Base-by-base conservation (phyloP, 2,329 filamentous ascomycete genomes). In the Pseudogymnoascus verrucosus region DNA sequence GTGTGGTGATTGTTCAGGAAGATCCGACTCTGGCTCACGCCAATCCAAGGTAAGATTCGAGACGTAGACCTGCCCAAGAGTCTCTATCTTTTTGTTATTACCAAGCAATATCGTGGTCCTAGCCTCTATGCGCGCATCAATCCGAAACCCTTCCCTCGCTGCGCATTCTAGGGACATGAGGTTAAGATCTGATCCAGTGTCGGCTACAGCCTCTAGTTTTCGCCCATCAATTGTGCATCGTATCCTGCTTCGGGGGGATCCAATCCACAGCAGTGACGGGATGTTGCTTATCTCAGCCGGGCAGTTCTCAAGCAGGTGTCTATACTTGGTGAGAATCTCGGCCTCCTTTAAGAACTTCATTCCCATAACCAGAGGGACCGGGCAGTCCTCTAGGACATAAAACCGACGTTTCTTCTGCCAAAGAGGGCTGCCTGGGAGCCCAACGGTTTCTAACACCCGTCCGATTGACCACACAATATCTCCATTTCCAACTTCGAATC, bases 291-390 rank as follows among this genome's bases (percentile, higher is more conserved):
- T 51, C 5, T 61, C 61, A 1, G 3, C 37, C 11, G 63, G 64
- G 34, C 63, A 64, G 16, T 8, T 61, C 19, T 64, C 62, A 23
- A 66, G 63, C 21, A 66, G 5, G 19, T 67, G 57, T 6, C 61
- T 21, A 14, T 67, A 65, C 62, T 62, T 65, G 2, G 61, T 47
- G 23, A 44, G 61, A 3, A 51, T 62, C 21, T 62, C 61, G 1
- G 61, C 40, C 19, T 62, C 28, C 16, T 6, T 42, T 14, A 62
- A 14, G 3, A 62, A 54, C 16, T 26, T n/a, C 40, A 59, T 59
- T 14, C 61, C 61, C 21, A 62, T 47, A 34, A 47, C 40, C 5
- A 62, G 10, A n/a, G 19, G 61, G 28, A 62, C 61, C 3, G 61
- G 37, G 21, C 37, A 51, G 28, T 34, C 19, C 14, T 62, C 28